These are phyloP conservation scores for Lachancea mirantina DNA, from an alignment of 805 yeast genomes.

Conservation along the genomic window DNA sequence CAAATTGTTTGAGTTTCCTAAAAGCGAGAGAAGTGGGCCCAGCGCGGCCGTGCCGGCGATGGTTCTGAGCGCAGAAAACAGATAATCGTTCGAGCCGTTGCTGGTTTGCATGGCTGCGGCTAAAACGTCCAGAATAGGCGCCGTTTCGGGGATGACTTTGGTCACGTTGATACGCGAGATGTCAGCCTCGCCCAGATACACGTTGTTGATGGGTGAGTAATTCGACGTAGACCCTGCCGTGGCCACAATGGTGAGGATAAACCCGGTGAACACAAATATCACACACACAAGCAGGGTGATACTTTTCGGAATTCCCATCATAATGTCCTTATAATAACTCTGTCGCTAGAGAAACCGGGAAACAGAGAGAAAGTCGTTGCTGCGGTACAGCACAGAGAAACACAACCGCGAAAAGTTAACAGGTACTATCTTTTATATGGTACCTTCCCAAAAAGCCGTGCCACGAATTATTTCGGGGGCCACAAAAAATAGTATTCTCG, in stretches of 20 bases:
- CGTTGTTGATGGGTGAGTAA: conserved; percentile 25
- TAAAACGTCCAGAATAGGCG: conserved; percentile 23
- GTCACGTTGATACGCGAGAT: conserved; percentile 29
- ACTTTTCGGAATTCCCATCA: conserved; percentile 1
- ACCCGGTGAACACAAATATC: conserved; percentile 22
- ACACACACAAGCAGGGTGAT: conserved; percentile 10
- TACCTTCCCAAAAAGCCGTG: no score
- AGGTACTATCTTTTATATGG: no score
- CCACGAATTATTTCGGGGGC: no score
- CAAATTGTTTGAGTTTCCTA: conserved; percentile 21
- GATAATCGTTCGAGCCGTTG: conserved; percentile 13
- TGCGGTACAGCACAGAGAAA: no score
- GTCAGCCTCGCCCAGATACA: conserved; percentile 29
- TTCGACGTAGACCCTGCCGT: conserved; percentile 29
- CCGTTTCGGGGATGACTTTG: conserved; percentile 27
- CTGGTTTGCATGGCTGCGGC: conserved; percentile 19
- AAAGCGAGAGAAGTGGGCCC: conserved; percentile 23
- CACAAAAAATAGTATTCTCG: no score
- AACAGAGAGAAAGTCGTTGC: no score
- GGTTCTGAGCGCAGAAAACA: conserved; percentile 21
- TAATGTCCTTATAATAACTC: no score
- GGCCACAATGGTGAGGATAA: conserved; percentile 26
- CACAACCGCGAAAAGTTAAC: no score
- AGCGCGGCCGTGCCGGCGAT: conserved; percentile 25
- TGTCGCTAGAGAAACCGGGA: no score